Conservation (phyloP, 805 yeast species). For the Jamesozyma hellenica region DNA sequence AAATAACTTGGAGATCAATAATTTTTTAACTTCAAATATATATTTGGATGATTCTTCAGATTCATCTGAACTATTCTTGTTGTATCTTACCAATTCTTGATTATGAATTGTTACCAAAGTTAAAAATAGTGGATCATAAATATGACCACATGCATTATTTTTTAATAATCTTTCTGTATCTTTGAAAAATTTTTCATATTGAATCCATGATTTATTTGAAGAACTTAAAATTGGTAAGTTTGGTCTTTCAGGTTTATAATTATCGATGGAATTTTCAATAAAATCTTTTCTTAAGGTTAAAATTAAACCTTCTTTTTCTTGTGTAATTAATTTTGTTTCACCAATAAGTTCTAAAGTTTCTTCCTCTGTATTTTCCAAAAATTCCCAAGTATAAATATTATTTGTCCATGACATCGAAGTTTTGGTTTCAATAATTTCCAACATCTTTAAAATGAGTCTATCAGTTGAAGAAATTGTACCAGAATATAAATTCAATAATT, state of each 20-base stretch:
- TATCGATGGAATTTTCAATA: conserved; percentile 39
- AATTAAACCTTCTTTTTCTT: conserved; percentile 38
- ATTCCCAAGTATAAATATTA: conserved; percentile 56
- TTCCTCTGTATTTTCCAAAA: conserved; percentile 32
- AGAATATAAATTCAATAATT: conserved; percentile 42
- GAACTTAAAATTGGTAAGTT: conserved; percentile 17
- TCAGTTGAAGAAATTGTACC: conserved; percentile 61
- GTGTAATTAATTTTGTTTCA: conserved; percentile 37
- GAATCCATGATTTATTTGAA: conserved; percentile 18
- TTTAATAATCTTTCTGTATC: conserved; percentile 6
- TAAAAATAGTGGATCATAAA: conserved; percentile 66
- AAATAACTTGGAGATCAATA: conserved; percentile 49
- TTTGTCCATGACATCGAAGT: conserved; percentile 55
- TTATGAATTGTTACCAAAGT: conserved; percentile 52
- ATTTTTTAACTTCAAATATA: conserved; percentile 42
- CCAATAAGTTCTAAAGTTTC: conserved; percentile 39
- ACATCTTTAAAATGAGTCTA: conserved; percentile 43
- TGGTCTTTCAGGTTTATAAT: conserved; percentile 26
- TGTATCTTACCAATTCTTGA: conserved; percentile 44
- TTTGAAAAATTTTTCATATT: conserved; percentile 25
- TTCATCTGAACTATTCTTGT: conserved; percentile 17
- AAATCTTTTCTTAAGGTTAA: conserved; percentile 42
- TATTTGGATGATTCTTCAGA: conserved; percentile 10
- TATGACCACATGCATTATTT: conserved; percentile 11
- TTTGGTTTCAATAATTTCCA: conserved; percentile 48